Base-by-base conservation (phyloP, 129 eudicot species). In the Helianthus tuberosus region DNA sequence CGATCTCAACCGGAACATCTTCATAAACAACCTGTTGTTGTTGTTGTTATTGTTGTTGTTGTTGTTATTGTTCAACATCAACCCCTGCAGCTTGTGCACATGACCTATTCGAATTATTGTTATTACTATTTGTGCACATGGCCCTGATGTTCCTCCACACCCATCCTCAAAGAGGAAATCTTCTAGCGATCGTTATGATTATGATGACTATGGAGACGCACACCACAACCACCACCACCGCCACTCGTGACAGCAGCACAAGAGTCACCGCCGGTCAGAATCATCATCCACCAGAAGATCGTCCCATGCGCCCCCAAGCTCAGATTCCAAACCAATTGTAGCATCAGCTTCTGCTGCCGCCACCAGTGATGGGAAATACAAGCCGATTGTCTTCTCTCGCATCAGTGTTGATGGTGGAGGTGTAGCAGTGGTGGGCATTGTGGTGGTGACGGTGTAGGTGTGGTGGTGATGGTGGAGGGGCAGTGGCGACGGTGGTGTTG, bases 321-420 rank as follows among this genome's bases (percentile, higher is more conserved):
- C 71, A 25, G 85, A 90, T 41, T 50, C 88, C 59, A 86, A 83
- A 62, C 43, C 81, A 8, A 64, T 49, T 32, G 59, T 75, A 16
- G 69, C 43, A 9, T 48, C 86, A 13, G 60, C 86, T 3, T 15
- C 66, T 61, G 66, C 66, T 27, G 29, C 65, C 6, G 17, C 80
- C 1, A 81, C 83, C 9, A 68, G 76, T 2, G 91, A 83, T 39
- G 71, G 81, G 72, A 90, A 84, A 79, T 82, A 79, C 11, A 93
- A 93, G 85, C 66, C 79, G 0, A 90, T 97, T 50, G 97, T 93
- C 36, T 93, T 90, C 80, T 88, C 98, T 5, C 89, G 97, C 62
- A 93, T 93, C 58, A 88, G 96, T n/a, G n/a, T n/a, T n/a, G n/a
- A n/a, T n/a, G n/a, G n/a, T n/a, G n/a, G n/a, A n/a, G n/a, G n/a